Percentiles rank a stretch among this genome's conserved stretches.
These are phyloP conservation scores for Yamadazyma sp. DNA, from an alignment of 805 yeast species.

Conservation along the genomic window DNA sequence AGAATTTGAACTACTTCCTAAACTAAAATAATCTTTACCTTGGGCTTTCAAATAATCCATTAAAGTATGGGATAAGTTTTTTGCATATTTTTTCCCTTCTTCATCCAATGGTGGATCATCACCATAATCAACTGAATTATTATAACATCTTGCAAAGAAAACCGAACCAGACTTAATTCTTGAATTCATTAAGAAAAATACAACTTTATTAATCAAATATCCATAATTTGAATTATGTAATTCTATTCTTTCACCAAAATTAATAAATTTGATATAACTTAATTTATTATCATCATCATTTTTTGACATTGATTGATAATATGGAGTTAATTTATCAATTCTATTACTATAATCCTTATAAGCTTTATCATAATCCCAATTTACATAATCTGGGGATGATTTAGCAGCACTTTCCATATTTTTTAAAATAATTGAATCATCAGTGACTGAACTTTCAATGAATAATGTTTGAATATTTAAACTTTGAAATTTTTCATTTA, in stretches of 20 bases:
- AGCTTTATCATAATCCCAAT: conserved; percentile 74
- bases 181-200: conserved; percentile 88
- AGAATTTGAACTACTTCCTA: neutral
- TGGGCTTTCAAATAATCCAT: conserved; percentile 30
- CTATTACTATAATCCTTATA: conserved; percentile 72
- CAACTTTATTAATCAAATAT: conserved; percentile 84
- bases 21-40: conserved; percentile 30
- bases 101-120: conserved; percentile 80
- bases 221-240: conserved; percentile 83
- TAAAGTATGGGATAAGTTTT: conserved; percentile 58
- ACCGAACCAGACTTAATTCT: conserved; percentile 84
- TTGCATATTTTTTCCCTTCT: conserved; percentile 69
- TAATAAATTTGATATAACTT: conserved; percentile 79
- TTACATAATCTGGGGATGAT: conserved; percentile 80
- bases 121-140: conserved; percentile 54
- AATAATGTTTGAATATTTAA: conserved; percentile 74
- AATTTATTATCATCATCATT: conserved; percentile 34
- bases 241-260: conserved; percentile 83
- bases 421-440: conserved; percentile 60
- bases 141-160: conserved; percentile 83
- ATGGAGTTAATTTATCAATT: conserved; percentile 62
- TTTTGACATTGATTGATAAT: conserved; percentile 71
- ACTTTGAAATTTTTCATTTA: conserved; percentile 52
- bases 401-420: conserved; percentile 80
- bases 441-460: conserved; percentile 84